Evolutionary conservation across 2,329 filamentous ascomycete genomes (phyloP).

Genomic region (Diaporthe vexans): DNA sequence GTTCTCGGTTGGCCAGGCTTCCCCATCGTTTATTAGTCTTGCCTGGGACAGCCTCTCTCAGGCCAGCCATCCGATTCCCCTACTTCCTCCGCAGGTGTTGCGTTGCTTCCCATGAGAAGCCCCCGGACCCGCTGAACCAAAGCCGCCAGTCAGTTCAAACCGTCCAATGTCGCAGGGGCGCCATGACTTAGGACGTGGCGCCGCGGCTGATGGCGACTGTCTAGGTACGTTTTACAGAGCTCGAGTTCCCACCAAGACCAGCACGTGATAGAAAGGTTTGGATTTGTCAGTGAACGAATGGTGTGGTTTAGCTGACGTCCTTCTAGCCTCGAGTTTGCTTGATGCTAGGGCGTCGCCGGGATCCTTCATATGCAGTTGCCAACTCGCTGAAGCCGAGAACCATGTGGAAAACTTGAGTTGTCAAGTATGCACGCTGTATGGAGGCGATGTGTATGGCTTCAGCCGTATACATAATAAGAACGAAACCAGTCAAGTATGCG

Average conservation of each 20-base stretch:
- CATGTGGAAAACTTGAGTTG: no score
- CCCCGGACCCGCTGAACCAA: neutral
- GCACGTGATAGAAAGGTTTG: neutral
- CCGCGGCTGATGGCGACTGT: neutral
- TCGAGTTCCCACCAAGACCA: neutral
- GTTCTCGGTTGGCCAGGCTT: neutral
- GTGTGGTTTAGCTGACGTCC: no score
- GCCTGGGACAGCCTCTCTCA: neutral
- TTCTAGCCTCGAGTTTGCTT: no score
- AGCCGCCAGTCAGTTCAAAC: neutral
- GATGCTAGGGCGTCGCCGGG: no score
- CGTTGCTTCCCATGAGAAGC: neutral
- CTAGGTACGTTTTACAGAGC: no score
- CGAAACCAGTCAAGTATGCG: no score
- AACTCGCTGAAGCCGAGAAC: no score
- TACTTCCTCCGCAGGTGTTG: neutral
- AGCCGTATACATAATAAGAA: no score
- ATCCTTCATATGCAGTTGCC: no score
- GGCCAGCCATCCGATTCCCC: neutral
- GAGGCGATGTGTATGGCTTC: no score
- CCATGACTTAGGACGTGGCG: neutral
- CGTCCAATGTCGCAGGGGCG: neutral
- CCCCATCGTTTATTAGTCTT: neutral
- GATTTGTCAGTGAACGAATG: neutral
- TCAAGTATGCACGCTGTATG: no score